Base-by-base conservation (phyloP, 1,284 basidiomycete species). In the Boletellus sp. region DNA sequence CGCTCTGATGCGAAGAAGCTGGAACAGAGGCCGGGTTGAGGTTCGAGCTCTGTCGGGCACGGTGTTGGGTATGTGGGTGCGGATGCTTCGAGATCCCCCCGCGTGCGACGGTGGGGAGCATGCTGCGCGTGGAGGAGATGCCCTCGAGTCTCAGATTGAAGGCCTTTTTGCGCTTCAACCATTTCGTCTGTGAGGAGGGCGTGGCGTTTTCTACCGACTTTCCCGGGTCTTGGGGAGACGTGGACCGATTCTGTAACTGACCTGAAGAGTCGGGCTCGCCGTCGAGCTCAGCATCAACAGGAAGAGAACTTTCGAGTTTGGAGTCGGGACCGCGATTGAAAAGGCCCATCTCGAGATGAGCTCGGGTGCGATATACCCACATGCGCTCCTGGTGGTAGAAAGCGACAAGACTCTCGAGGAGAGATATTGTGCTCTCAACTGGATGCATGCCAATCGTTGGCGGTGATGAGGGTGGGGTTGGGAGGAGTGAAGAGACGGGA, bases 301-400 rank as follows among this genome's bases (percentile, higher is more conserved):
- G 51, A 13, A 56, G 53, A 33, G 60, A 57, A 32, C 60, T 56
- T 42, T 68, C 61, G 35, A 61, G 53, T 4, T 44, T 52, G 38
- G 45, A 47, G 15, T 60, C 64, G 56, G 62, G 65, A 2, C 11
- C 8, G 61, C 60, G 58, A n/a, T 64, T 58, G 55, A 64, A 61
- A 28, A 65, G 56, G 33, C 62, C 66, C 58, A 74, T 70, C 61
- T 78, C 75, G 38, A 81, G 70, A 44, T 70, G 66, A 19, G 74
- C 72, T 22, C 78, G 74, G 35, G 77, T 77, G 40, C 74, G 79
- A 59, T 82, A 79, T 5, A 86, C 78, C 83, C 85, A 87, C 69
- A 78, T 78, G 40, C 80, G 80, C 68, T 85, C 81, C 58, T 81
- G 75, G 61, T 84, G 79, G 65, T 88, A 87, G 59, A 83, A 86